Conservation (phyloP, 805 yeast genomes). For the Yarrowia porcina region DNA sequence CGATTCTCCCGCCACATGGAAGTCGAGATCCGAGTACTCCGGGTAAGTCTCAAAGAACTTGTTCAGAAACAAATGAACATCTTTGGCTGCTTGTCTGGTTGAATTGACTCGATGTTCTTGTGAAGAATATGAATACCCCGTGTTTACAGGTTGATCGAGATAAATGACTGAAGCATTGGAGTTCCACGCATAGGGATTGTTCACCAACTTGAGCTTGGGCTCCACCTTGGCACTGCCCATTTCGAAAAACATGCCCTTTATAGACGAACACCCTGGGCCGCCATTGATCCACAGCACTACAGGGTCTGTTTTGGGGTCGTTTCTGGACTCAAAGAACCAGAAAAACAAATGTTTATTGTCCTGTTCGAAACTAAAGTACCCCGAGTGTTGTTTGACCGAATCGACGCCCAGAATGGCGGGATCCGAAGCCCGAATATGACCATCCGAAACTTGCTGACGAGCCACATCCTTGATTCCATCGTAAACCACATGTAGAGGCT, state of each 20-base stretch:
- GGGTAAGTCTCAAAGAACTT: slow-evolving; percentile 84
- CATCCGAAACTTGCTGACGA: slow-evolving; percentile 31
- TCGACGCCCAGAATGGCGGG: slow-evolving; percentile 72
- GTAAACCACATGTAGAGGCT: background rate
- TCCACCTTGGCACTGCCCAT: slow-evolving; percentile 82
- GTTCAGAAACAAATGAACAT: slow-evolving; percentile 78
- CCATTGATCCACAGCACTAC: slow-evolving; percentile 90
- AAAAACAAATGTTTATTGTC: slow-evolving; percentile 85
- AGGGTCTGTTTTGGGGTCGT: slow-evolving; percentile 83
- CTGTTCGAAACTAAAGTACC: slow-evolving; percentile 68
- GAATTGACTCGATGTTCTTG: slow-evolving; percentile 51
- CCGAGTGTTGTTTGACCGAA: slow-evolving; percentile 65
- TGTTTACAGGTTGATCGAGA: slow-evolving; percentile 91
- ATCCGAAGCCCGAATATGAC: slow-evolving; percentile 55
- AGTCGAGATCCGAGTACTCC: slow-evolving; percentile 51
- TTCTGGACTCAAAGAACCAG: slow-evolving; percentile 91
- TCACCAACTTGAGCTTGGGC: slow-evolving; percentile 59
- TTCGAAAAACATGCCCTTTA: slow-evolving; percentile 87
- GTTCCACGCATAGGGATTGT: slow-evolving; percentile 89
- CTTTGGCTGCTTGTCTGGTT: slow-evolving; percentile 81
- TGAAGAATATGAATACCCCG: slow-evolving; percentile 80
- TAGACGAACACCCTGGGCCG: slow-evolving; percentile 93
- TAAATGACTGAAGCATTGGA: slow-evolving; percentile 83
- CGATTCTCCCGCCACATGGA: slow-evolving; percentile 91
- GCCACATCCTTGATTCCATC: slow-evolving; percentile 16